Conservation (phyloP, 2,329 filamentous ascomycete genomes). For the Podosphaera xanthii region DNA sequence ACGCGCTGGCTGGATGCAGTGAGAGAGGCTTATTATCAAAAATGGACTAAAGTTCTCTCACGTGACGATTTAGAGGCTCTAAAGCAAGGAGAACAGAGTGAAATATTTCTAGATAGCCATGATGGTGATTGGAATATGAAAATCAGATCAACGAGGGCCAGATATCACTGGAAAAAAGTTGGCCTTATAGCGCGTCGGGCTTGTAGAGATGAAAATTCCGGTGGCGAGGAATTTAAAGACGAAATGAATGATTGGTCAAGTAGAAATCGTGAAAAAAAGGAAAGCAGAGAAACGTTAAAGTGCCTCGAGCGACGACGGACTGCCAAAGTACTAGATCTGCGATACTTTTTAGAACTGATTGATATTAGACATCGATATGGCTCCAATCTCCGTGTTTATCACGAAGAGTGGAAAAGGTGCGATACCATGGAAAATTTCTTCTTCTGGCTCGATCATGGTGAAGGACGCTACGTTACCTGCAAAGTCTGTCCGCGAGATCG, state of each 20-base stretch:
- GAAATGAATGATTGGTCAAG: constrained; percentile 8
- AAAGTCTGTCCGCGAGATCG: constrained; percentile 49
- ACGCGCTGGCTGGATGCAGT: constrained; percentile 21
- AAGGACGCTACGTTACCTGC: constrained; percentile 47
- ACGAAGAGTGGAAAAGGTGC: constrained; percentile 59
- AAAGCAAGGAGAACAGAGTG: constrained; percentile 1
- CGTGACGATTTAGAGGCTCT: constrained; percentile 6
- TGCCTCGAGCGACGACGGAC: constrained; percentile 30
- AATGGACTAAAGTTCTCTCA: constrained; percentile 23
- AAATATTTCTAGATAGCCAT: constrained; percentile 3
- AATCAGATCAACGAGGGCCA: constrained; percentile 20
- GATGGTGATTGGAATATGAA: neutral
- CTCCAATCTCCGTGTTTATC: constrained; percentile 59
- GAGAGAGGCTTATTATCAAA: constrained; percentile 31
- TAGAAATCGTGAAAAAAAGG: constrained; percentile 19
- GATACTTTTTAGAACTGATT: constrained; percentile 70
- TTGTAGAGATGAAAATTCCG: constrained; percentile 36
- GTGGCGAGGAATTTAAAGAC: constrained; percentile 7
- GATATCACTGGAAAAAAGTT: constrained; percentile 53
- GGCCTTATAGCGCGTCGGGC: constrained; percentile 49
- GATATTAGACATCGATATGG: constrained; percentile 75
- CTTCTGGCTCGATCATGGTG: constrained; percentile 74
- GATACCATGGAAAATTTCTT: constrained; percentile 76
- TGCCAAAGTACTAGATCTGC: constrained; percentile 60
- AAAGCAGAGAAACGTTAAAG: constrained; percentile 14